Base-by-base conservation (phyloP, 495 filamentous ascomycete genomes). In the Hypoxylon intermedium region DNA sequence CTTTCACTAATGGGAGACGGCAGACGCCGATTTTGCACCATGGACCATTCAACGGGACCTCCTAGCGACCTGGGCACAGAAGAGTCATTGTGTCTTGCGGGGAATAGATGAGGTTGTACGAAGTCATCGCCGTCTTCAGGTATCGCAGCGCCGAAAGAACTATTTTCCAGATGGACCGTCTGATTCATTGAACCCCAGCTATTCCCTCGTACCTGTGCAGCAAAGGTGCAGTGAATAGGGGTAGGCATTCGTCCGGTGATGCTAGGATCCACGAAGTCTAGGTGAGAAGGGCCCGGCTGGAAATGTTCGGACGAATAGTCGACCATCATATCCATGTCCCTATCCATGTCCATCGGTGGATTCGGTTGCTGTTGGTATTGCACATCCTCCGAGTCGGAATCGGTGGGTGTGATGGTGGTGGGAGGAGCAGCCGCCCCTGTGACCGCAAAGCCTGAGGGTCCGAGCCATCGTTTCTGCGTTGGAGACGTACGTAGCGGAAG, bases 1-100 rank as follows among this genome's bases (percentile, higher is more conserved):
- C 79, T 82, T 60, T 92, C 88, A 50, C 83, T 88, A 53, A 90
- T 86, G 4, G 89, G 89, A 19, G 86, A 90, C 2, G 88, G 88
- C 6, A 90, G 79, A 30, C 84, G 82, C 13, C 83, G 77, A 53
- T 74, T 79, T 42, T 82, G 76, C 3, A 77, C 73, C 68, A 75
- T 68, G 46, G 65, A 72, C 69, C 79, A 79, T 60, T 81, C 77
- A 5, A 68, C 68, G 3, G 73, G 60, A 60, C 74, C 72, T 20
- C 76, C 74, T 21, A 75, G 68, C 11, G 66, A 76, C 5, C 72
- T 59, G 5, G 62, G 65, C 9, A 74, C 61, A 37, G 66, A 74
- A 42, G 70, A 65, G 30, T 67, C 69, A 33, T 65, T 70, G 5
- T 69, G 68, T 40, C 47, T 40, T 16, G 20, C 49, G 48, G 31